These are phyloP conservation scores for Mucor piriformis DNA, from an alignment of 371 early-diverging fungal species.

Conservation along the genomic window DNA sequence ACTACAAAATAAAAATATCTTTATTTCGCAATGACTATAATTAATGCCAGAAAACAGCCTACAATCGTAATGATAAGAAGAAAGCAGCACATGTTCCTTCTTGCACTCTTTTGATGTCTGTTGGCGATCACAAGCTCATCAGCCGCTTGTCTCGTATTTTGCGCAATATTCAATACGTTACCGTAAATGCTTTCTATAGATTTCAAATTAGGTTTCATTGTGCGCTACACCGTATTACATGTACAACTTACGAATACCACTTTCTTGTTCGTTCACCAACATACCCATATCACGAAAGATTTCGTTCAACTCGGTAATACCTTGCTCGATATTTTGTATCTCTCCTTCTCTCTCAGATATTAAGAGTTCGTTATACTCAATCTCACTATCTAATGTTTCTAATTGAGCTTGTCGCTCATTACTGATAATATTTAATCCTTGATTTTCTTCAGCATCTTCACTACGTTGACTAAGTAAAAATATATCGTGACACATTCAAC, in stretches of 20 bases:
- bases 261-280: constrained; percentile 95
- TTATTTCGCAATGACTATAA: constrained; percentile 53
- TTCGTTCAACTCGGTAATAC: constrained; percentile 91
- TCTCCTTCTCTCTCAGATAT: constrained; percentile 94
- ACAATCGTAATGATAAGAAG: constrained; percentile 73
- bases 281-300: constrained; percentile 95
- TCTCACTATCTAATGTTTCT: constrained; percentile 84
- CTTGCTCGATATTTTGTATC: constrained; percentile 89
- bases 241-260: constrained; percentile 75
- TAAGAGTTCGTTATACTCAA: constrained; percentile 89
- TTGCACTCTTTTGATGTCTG: constrained; percentile 76
- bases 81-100: constrained; percentile 82
- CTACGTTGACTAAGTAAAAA: constrained; percentile 28
- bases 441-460: constrained; percentile 52
- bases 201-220: neutral
- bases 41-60: constrained; percentile 48
- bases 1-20: constrained; percentile 12
- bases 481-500: neutral
- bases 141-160: constrained; percentile 79
- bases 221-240: neutral
- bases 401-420: constrained; percentile 66
- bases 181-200: constrained; percentile 54
- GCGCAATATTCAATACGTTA: constrained; percentile 81
- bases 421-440: constrained; percentile 40
- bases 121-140: constrained; percentile 81